Conservation (phyloP, 495 filamentous ascomycete genomes). For the Astrothelium macrocarpum region DNA sequence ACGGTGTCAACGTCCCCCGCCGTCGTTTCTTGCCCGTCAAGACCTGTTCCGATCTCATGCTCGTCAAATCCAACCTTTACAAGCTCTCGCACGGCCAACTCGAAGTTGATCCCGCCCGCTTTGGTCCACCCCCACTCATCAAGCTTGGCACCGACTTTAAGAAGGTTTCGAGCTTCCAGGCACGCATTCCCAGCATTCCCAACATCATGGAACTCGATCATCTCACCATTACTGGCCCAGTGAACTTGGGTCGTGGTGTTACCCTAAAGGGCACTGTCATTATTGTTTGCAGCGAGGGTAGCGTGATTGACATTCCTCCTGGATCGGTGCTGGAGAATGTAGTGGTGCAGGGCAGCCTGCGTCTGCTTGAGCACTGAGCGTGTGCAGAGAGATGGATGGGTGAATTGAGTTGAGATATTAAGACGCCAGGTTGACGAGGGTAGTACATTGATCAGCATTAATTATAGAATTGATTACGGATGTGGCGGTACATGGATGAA, state of each 20-base stretch:
- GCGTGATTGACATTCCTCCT: conserved; percentile 94
- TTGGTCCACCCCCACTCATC: conserved; percentile 97
- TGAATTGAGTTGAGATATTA: background rate
- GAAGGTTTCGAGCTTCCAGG: conserved; percentile 99
- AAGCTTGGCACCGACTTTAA: conserved; percentile 99
- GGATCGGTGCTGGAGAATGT: conserved; percentile 97
- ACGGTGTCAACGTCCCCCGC: conserved; percentile 97
- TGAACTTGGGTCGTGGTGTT: conserved; percentile 91
- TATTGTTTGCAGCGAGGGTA: conserved; percentile 95
- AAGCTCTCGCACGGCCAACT: conserved; percentile 98
- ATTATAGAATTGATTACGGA: background rate
- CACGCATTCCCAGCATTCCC: conserved; percentile 89
- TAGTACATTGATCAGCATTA: too few relatives aligned
- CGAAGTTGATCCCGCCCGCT: conserved; percentile 88
- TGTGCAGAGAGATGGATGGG: background rate
- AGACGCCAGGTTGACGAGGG: background rate
- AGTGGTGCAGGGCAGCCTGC: conserved; percentile 94
- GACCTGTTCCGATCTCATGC: conserved; percentile 98
- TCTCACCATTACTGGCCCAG: conserved; percentile 90
- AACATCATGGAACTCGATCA: conserved; percentile 98
- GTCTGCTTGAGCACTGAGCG: conserved; percentile 79
- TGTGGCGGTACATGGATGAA: too few relatives aligned
- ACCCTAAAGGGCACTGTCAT: conserved; percentile 99
- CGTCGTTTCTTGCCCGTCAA: conserved; percentile 98
- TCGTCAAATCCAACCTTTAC: conserved; percentile 99